Evolutionary conservation across 2,329 filamentous ascomycete genomes (phyloP).

Genomic region (Chaetothyriales sp.): DNA sequence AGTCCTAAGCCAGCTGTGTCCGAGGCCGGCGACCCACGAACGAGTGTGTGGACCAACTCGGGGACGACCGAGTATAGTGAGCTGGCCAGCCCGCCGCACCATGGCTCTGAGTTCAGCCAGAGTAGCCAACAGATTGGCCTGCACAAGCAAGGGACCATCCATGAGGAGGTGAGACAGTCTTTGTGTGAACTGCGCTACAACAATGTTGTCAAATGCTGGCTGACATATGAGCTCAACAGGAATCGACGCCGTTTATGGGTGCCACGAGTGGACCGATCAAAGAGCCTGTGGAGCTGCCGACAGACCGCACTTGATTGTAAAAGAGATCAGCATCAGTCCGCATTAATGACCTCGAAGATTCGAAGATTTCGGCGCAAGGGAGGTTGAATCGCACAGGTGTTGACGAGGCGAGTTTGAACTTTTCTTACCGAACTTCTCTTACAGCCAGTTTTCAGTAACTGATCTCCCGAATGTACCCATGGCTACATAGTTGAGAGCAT

Average conservation of each 20-base stretch:
- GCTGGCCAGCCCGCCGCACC: slow-evolving; percentile 14
- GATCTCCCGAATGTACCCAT: neutral
- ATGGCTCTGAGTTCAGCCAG: neutral
- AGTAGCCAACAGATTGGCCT: neutral
- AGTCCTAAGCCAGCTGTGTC: neutral
- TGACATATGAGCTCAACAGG: neutral
- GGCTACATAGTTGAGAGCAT: too few relatives aligned
- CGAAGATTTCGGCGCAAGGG: neutral
- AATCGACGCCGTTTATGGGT: neutral
- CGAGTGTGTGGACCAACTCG: neutral
- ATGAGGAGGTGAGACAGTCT: neutral
- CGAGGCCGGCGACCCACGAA: neutral
- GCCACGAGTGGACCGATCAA: neutral
- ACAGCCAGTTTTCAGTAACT: neutral
- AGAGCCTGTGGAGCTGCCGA: neutral
- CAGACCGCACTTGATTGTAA: neutral
- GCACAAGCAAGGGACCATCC: neutral
- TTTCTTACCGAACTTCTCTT: neutral
- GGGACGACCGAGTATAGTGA: neutral
- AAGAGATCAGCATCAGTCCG: too few relatives aligned
- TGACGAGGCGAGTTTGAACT: neutral
- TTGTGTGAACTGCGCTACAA: neutral
- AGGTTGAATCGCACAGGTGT: neutral
- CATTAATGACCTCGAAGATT: too few relatives aligned
- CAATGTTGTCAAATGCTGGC: neutral